Evolutionary conservation across 768 basidiomycete species (phyloP).

Genomic region (Omphalotus guepiniiformis): DNA sequence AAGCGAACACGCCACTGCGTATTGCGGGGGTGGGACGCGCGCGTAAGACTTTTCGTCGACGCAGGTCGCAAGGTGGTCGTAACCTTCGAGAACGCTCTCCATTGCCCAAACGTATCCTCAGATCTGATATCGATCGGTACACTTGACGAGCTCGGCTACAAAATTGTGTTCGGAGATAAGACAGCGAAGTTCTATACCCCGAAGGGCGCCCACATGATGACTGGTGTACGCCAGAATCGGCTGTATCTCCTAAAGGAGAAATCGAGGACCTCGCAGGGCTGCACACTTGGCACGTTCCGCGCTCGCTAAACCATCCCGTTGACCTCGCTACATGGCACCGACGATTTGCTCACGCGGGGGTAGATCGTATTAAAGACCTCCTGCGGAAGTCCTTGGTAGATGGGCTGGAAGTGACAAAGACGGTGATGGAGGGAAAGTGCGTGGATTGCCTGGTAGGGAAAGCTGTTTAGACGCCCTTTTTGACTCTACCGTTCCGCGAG

Average conservation of each 20-base stretch:
- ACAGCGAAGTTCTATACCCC: background rate
- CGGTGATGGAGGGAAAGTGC: background rate
- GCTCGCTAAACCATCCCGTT: conserved; percentile 15
- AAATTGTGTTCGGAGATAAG: conserved; percentile 11
- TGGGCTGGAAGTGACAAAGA: background rate
- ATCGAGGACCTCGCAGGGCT: conserved; percentile 3
- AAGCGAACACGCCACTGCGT: background rate
- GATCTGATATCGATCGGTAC: conserved; percentile 21
- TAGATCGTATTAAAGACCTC: background rate
- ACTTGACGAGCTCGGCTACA: conserved; percentile 13
- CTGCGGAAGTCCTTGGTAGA: background rate
- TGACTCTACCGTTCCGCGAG: background rate
- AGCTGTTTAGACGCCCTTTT: background rate
- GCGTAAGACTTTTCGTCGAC: background rate
- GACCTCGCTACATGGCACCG: conserved; percentile 23
- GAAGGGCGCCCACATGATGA: background rate
- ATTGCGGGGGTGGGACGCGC: background rate
- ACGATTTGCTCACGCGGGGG: conserved; percentile 14
- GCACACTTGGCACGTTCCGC: conserved; percentile 6
- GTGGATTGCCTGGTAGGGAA: background rate
- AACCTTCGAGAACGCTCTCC: background rate
- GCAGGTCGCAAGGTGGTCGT: background rate
- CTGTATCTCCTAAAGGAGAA: background rate
- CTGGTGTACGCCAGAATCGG: background rate
- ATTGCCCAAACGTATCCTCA: background rate